Evolutionary conservation across 2,329 filamentous ascomycete species (phyloP), one percentile per base, ranked within the genome.

Genomic region (Fusarium sp.): DNA sequence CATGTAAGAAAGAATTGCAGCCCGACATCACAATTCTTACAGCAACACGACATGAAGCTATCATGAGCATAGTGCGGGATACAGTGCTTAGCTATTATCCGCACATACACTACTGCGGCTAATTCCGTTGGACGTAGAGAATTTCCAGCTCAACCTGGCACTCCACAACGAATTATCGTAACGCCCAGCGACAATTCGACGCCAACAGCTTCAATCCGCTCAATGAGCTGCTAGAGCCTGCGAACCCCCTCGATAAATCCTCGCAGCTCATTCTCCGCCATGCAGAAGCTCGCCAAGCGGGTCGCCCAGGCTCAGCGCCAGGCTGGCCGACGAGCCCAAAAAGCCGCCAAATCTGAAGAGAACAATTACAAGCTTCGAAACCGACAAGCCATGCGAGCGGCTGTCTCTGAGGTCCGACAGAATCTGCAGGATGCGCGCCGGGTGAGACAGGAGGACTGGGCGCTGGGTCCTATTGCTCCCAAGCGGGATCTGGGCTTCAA

Each of bases 401-500:
- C 81, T 61, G 75, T 80, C 36, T 62, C 72, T 9, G 82, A 85
- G 70, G 77, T 84, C 61, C 75, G 79, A 38, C 59, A 80, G 51
- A 81, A 83, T 70, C 69, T 85, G 20, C 79, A 80, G 57, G 80
- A 83, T 45, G 85, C 86, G 51, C 83, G 84, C 39, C 80, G 85
- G 73, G 86, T 88, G 56, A 89, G 93, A 60, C 88, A 87, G 69
- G 93, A 97, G 80, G 92, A 96, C 81, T 97, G 93, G 90, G 85
- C 92, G 72, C 83, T 94, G 74, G 96, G 95, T 0, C 89, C 93
- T 14, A 80, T 98, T 73, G 92, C 94, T 7, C 95, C 95, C 5
- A 92, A 92, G 80, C 88, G 91, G 77, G 92, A 96, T 82, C 84
- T 91, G 44, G 93, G 92, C 69, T 84, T 87, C 75, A 87, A 88